Conservation (phyloP, 2,329 filamentous ascomycete genomes). For the Herpomyces periplanetae region DNA sequence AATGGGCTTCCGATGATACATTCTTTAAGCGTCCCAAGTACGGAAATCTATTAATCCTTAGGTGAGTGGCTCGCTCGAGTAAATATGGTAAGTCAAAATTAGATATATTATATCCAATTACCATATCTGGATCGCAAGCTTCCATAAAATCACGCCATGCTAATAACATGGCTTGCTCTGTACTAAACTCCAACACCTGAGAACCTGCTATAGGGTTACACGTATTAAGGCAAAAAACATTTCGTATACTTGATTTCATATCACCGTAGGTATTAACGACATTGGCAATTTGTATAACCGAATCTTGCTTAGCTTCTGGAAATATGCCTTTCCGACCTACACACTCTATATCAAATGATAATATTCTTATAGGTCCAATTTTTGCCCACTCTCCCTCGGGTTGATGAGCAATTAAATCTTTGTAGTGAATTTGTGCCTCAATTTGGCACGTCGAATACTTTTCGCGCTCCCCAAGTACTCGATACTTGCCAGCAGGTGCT, state of each 20-base stretch:
- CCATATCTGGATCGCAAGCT: slow-evolving; percentile 71
- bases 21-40: slow-evolving; percentile 48
- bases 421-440: slow-evolving; percentile 48
- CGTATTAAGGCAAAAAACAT: slow-evolving; percentile 75
- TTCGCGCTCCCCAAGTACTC: slow-evolving; percentile 20
- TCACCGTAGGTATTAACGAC: slow-evolving; percentile 82
- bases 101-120: slow-evolving; percentile 91
- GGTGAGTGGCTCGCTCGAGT: slow-evolving; percentile 42
- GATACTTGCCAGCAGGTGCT: slow-evolving; percentile 30
- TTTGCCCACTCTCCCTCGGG: slow-evolving; percentile 85
- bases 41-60: slow-evolving; percentile 42
- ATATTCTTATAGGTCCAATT: slow-evolving; percentile 63
- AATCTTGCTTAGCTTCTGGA: slow-evolving; percentile 58
- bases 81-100: slow-evolving; percentile 98
- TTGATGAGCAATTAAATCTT: slow-evolving; percentile 46
- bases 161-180: slow-evolving; percentile 60
- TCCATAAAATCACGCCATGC: slow-evolving; percentile 66
- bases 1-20: slow-evolving; percentile 26
- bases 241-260: slow-evolving; percentile 69
- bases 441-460: slow-evolving; percentile 83
- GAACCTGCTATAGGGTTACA: slow-evolving; percentile 84
- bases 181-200: slow-evolving; percentile 42
- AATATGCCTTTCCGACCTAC: slow-evolving; percentile 91
- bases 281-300: slow-evolving; percentile 92
- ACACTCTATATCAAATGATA: slow-evolving; percentile 96